Percentiles rank a stretch among this genome's conserved stretches.
phyloP scores from a whole-genome alignment of 768 basidiomycete species.

The Pulveroboletus sp. region DNA sequence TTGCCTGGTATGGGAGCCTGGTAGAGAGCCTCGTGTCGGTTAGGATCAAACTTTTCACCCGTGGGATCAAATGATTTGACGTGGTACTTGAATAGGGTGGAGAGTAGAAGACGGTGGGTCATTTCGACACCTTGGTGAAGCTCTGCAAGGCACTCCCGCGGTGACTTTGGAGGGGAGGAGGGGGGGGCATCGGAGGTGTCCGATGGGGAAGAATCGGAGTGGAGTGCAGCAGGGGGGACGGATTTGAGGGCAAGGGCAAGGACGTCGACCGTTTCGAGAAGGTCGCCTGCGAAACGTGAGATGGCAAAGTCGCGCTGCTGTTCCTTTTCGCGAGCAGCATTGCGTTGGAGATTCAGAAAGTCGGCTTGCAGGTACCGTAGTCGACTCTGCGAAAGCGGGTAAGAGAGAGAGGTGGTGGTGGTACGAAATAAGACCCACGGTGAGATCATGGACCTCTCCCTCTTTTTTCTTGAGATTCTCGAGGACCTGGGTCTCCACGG shows the following conservation, averaged over 20 bases:
- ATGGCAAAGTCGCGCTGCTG: conserved; percentile 94
- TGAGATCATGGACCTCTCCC: conserved; percentile 78
- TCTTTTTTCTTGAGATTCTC: conserved; percentile 78
- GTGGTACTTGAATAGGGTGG: conserved; percentile 89
- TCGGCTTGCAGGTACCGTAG: conserved; percentile 93
- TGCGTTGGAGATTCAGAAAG: conserved; percentile 92
- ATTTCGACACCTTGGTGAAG: conserved; percentile 87
- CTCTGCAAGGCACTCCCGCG: conserved; percentile 59
- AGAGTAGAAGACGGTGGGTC: conserved; percentile 85
- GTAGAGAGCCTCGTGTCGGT: conserved; percentile 92
- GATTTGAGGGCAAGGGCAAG: conserved; percentile 82
- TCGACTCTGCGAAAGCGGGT: conserved; percentile 57
- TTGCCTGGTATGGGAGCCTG: conserved; percentile 90
- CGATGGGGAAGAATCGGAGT: conserved; percentile 23
- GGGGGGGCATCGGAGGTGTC: conserved; percentile 32
- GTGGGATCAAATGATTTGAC: conserved; percentile 90
- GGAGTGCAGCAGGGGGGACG: conserved; percentile 53
- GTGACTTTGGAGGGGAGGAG: conserved; percentile 43
- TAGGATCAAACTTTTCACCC: conserved; percentile 94
- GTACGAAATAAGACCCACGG: conserved; percentile 47
- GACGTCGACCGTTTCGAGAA: conserved; percentile 89
- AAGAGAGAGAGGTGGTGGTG: conserved; percentile 6
- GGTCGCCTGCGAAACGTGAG: conserved; percentile 83
- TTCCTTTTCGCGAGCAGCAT: conserved; percentile 86
- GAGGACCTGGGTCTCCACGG: conserved; percentile 37